Evolutionary conservation across 805 yeast species (phyloP), one percentile per base, ranked within the genome.

Genomic region (Lipomyces starkeyi): DNA sequence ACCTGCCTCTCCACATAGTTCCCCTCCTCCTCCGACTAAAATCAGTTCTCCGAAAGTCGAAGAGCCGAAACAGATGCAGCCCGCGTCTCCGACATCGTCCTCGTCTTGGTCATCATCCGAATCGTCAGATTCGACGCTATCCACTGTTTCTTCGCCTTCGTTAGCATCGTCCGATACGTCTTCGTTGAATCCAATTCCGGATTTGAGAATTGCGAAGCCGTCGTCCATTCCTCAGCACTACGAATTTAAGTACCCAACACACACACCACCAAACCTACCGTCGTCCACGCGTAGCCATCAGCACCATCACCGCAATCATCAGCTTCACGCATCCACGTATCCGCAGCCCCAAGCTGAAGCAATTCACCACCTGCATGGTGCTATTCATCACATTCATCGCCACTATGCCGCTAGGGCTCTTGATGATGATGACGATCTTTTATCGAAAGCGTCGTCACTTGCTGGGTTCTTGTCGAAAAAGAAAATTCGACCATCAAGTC

Each of bases 161-260:
- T 22, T 29, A n/a, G 29, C 56, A 11, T 29, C 56, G 22, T 43
- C 49, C 9, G 49, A 43, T 43, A 43, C 49, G 22, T 43, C 22
- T n/a, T 43, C 22, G 49, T 43, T 25, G 49, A 43, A n/a, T 17
- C 9, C 22, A n/a, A 17, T 43, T 11, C 49, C 49, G 49, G 49
- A 43, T 1, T n/a, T 43, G 22, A 43, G 49, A 43, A 17, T 17
- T 17, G 22, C 9, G 49, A 43, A 47, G 47, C 37, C 34, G 6
- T n/a, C 66, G 7, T 5, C 29, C 29, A 63, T 63, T 20, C 66
- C 66, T 22, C 66, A 63, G 62, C 62, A 53, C 17, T 62, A 62
- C 37, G 52, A 34, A 13, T 22, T 57, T 47, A n/a, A n/a, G 34
- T 49, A 32, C 49, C 20, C 53, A 9, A 25, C 13, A 27, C 35